Percentiles rank a stretch among this genome's conserved stretches.
Evolutionary conservation across 495 filamentous ascomycete species (phyloP).

Genomic region (Xylaria grammica): DNA sequence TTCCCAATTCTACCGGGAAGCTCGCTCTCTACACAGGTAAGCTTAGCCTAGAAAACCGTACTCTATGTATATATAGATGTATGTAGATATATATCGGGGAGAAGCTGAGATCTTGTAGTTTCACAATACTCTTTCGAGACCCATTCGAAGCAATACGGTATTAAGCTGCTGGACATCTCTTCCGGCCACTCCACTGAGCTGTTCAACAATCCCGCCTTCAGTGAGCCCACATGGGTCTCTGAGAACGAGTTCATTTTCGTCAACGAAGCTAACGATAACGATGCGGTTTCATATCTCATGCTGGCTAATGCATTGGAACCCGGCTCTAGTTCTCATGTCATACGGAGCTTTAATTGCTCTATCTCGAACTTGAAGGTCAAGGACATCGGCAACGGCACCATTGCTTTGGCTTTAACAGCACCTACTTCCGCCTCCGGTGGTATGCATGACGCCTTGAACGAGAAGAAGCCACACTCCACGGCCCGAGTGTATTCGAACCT

Average conservation of each 20-base stretch:
- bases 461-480: slow-evolving; percentile 59
- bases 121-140: slow-evolving; percentile 84
- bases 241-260: slow-evolving; percentile 71
- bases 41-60: neutral
- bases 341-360: slow-evolving; percentile 66
- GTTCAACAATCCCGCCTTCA: slow-evolving; percentile 65
- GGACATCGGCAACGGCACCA: slow-evolving; percentile 61
- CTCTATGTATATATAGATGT: neutral
- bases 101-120: slow-evolving; percentile 25
- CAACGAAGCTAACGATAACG: slow-evolving; percentile 65
- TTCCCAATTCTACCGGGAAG: slow-evolving; percentile 74
- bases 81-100: neutral
- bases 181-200: slow-evolving; percentile 70
- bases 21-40: slow-evolving; percentile 69
- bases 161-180: slow-evolving; percentile 74
- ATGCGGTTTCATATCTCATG: slow-evolving; percentile 62
- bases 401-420: slow-evolving; percentile 73
- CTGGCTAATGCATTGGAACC: slow-evolving; percentile 62
- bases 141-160: slow-evolving; percentile 75
- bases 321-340: slow-evolving; percentile 51
- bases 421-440: slow-evolving; percentile 65
- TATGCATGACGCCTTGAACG: slow-evolving; percentile 64
- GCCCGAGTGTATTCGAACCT: slow-evolving; percentile 71
- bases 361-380: slow-evolving; percentile 78
- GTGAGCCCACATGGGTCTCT: slow-evolving; percentile 78